These are phyloP conservation scores for Mycena belliarum DNA, from an alignment of 768 basidiomycete genomes.

Conservation along the genomic window DNA sequence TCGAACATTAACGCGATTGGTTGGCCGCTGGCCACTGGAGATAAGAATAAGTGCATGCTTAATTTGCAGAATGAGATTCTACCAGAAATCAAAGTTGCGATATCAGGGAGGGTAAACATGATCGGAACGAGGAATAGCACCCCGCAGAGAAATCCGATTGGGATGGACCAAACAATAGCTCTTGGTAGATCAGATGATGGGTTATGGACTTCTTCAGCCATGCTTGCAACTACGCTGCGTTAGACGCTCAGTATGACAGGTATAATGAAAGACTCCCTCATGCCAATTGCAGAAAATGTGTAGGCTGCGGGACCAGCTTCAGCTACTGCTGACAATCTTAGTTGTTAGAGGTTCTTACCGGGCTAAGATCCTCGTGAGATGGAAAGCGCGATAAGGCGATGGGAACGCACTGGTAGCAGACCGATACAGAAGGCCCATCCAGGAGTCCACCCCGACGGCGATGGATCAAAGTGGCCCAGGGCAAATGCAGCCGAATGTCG, in stretches of 20 bases:
- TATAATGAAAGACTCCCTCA: conserved; percentile 41
- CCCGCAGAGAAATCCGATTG: conserved; percentile 52
- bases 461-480: conserved; percentile 58
- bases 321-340: not conserved
- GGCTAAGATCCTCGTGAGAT: too few relatives aligned
- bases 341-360: conserved; percentile 24
- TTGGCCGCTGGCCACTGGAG: conserved; percentile 57
- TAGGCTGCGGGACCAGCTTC: conserved; percentile 39
- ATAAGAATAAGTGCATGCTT: not conserved
- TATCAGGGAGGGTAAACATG: conserved; percentile 64
- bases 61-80: conserved; percentile 11
- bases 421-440: conserved; percentile 75
- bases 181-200: conserved; percentile 55
- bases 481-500: conserved; percentile 57
- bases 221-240: conserved; percentile 48
- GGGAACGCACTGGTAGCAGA: conserved; percentile 48
- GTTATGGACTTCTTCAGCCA: conserved; percentile 69
- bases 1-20: conserved; percentile 66
- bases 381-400: not conserved
- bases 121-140: conserved; percentile 62
- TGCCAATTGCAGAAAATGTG: conserved; percentile 60
- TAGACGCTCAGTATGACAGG: not conserved
- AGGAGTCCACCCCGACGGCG: conserved; percentile 66
- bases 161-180: conserved; percentile 56
- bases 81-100: conserved; percentile 53